Evolutionary conservation across 441 rosid genomes (phyloP).

Genomic region (Dalechampia spathulata): DNA sequence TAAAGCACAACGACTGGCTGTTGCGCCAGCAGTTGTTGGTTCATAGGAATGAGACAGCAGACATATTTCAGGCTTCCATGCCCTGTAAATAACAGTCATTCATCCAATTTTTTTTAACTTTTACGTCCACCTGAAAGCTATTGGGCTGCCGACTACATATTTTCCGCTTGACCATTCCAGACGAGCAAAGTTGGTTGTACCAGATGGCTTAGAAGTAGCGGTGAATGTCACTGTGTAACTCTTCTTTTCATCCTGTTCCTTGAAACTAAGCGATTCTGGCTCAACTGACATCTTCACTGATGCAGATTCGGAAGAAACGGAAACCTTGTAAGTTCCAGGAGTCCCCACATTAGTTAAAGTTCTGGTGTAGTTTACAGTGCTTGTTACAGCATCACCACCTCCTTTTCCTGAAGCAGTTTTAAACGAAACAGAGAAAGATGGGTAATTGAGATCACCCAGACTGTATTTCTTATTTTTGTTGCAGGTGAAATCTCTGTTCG

Average conservation of each 20-base stretch:
- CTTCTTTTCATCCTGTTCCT: constrained; percentile 50
- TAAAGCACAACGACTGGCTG: too few species aligned
- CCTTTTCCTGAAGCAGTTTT: constrained; percentile 19
- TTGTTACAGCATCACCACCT: too few species aligned
- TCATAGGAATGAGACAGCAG: too few species aligned
- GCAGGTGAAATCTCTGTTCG: constrained; percentile 41
- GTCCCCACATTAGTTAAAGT: constrained; percentile 65
- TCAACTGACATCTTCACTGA: constrained; percentile 50
- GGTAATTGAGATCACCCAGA: constrained; percentile 63
- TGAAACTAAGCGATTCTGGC: constrained; percentile 54
- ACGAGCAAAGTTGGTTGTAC: constrained; percentile 40
- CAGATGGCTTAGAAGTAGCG: constrained; percentile 30
- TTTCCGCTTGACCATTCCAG: constrained; percentile 82
- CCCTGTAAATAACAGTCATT: too few species aligned
- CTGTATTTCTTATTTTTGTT: constrained; percentile 40
- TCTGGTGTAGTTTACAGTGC: constrained; percentile 45
- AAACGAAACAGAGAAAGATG: constrained; percentile 58
- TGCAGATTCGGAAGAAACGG: constrained; percentile 24
- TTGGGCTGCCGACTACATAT: constrained; percentile 59
- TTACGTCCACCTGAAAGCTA: constrained; percentile 67
- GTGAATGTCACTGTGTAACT: constrained; percentile 59
- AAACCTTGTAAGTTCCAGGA: constrained; percentile 52
- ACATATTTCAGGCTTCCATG: too few species aligned
- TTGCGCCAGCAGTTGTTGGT: too few species aligned
- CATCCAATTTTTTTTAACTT: neutral